phyloP scores from a whole-genome alignment of 2,329 filamentous ascomycete genomes.

The Colletotrichum camelliae region DNA sequence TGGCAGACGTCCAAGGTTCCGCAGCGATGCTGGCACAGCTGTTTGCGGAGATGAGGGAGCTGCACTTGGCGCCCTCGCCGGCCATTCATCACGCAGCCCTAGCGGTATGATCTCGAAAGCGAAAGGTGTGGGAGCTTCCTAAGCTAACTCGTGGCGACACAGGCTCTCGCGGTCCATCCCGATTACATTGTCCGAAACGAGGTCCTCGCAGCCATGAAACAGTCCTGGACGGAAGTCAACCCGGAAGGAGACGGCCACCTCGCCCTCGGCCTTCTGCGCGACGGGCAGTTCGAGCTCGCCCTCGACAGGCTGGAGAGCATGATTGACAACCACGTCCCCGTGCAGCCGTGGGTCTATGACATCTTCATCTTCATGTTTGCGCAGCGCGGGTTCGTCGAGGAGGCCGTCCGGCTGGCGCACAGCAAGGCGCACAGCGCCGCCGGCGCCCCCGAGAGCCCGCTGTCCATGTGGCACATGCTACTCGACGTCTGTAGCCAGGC shows the following conservation, averaged over 20 bases:
- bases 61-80: conserved; percentile 67
- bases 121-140: fast-evolving
- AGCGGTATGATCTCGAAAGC: conserved; percentile 49
- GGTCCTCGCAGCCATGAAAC: conserved; percentile 75
- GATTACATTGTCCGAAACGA: conserved; percentile 79
- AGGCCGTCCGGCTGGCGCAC: conserved; percentile 73
- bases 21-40: conserved; percentile 66
- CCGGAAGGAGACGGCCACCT: conserved; percentile 70
- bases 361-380: conserved; percentile 77
- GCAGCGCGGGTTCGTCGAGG: conserved; percentile 76
- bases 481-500: conserved; percentile 76
- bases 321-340: conserved; percentile 55
- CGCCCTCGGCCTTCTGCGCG: conserved; percentile 76
- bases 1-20: conserved; percentile 71
- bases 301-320: conserved; percentile 73
- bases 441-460: conserved; percentile 35
- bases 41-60: conserved; percentile 73
- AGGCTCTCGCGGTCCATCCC: conserved; percentile 81
- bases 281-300: conserved; percentile 83
- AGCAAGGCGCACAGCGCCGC: conserved; percentile 49
- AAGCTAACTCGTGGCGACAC: conserved; percentile 9
- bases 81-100: conserved; percentile 75
- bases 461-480: conserved; percentile 70
- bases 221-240: conserved; percentile 71
- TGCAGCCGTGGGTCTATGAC: conserved; percentile 79